Percentiles rank a stretch among this genome's conserved stretches.
Evolutionary conservation across 2,329 filamentous ascomycete genomes (phyloP).

Genomic region (Purpureocillium lavendulum): DNA sequence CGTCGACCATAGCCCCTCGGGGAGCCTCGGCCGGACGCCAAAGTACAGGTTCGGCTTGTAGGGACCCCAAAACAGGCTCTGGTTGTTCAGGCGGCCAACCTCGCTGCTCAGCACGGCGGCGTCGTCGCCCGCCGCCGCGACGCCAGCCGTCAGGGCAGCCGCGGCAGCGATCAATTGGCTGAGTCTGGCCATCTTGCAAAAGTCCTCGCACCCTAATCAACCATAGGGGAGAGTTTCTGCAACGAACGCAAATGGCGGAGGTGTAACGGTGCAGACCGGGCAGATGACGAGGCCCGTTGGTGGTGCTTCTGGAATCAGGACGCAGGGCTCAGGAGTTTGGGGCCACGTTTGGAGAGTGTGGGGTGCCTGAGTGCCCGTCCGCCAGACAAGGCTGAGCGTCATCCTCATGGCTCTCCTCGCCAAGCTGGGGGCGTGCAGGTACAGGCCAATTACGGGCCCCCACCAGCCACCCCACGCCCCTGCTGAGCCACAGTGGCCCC

Average conservation of each 20-base stretch:
- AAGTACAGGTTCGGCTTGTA: conserved; percentile 95
- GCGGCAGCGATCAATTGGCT: conserved; percentile 20
- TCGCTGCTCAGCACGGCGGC: conserved; percentile 37
- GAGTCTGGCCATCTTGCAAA: conserved; percentile 20
- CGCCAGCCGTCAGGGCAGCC: conserved; percentile 12
- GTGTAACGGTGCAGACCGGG: background rate
- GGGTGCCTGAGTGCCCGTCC: background rate
- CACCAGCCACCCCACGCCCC: conserved; percentile 3
- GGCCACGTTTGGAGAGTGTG: conserved; percentile 3
- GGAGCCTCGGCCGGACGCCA: conserved; percentile 73
- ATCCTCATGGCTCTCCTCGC: background rate
- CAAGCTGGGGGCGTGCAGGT: conserved; percentile 11
- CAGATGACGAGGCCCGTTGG: background rate
- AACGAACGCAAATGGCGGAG: too few relatives aligned
- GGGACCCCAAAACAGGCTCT: conserved; percentile 90
- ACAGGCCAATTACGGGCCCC: conserved; percentile 11
- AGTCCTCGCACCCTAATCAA: background rate
- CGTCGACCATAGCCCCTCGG: conserved; percentile 72
- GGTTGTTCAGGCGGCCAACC: conserved; percentile 54
- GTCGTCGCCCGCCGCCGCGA: conserved; percentile 17
- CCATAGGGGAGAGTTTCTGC: background rate
- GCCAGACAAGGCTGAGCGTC: conserved; percentile 16
- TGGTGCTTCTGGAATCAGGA: background rate
- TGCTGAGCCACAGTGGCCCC: conserved; percentile 13
- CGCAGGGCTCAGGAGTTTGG: background rate